Conservation (phyloP, 2,329 filamentous ascomycete species). For the Aspergillus unguis region DNA sequence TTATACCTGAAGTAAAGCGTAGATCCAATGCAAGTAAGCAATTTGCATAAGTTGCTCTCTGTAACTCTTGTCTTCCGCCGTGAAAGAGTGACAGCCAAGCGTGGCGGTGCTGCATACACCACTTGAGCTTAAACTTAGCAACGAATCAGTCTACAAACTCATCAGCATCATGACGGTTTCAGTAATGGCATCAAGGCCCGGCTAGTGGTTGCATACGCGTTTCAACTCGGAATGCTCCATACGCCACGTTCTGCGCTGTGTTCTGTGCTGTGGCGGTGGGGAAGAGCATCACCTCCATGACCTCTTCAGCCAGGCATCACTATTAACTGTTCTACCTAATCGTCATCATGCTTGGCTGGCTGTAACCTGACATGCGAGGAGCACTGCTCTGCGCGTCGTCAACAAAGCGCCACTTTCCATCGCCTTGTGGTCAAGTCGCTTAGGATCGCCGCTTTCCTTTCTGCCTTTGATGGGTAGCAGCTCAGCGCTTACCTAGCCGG, state of each 20-base stretch:
- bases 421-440: neutral
- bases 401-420: slow-evolving; percentile 1
- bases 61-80: neutral
- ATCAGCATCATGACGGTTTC: neutral
- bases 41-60: neutral
- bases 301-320: slow-evolving; percentile 14
- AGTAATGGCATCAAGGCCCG: neutral
- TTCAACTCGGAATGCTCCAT: slow-evolving; percentile 1
- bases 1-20: too few relatives aligned
- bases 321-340: slow-evolving; percentile 5
- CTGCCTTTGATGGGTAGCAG: neutral
- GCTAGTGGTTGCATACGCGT: slow-evolving; percentile 10
- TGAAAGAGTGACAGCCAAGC: slow-evolving; percentile 9
- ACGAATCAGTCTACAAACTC: slow-evolving; percentile 1
- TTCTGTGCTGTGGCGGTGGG: slow-evolving; percentile 3
- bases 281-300: neutral
- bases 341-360: neutral
- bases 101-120: slow-evolving; percentile 14
- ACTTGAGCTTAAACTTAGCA: slow-evolving; percentile 8
- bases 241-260: too few relatives aligned
- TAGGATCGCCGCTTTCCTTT: slow-evolving; percentile 11
- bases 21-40: neutral
- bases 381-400: neutral
- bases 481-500: slow-evolving; percentile 1
- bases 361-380: neutral